phyloP scores from a whole-genome alignment of 495 filamentous ascomycete species.

The Lasiosphaeria miniovina region DNA sequence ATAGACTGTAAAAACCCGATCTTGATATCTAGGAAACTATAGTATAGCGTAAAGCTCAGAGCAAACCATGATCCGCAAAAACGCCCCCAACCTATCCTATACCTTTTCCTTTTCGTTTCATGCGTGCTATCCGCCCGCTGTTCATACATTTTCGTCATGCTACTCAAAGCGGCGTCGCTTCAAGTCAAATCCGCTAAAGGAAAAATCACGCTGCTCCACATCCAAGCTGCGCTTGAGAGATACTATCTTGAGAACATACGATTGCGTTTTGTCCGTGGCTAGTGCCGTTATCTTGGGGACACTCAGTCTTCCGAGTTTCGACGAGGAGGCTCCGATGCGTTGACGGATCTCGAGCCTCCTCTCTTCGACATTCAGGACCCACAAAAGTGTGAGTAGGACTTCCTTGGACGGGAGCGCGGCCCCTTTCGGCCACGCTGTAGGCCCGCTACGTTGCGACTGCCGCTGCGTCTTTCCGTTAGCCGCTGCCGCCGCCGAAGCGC shows the following conservation, averaged over 20 bases:
- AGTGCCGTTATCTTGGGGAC: slow-evolving; percentile 23
- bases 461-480: slow-evolving; percentile 32
- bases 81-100: neutral
- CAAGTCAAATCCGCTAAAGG: slow-evolving; percentile 5
- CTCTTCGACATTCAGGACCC: slow-evolving; percentile 50
- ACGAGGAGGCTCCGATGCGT: slow-evolving; percentile 17
- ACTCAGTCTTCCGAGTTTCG: slow-evolving; percentile 25
- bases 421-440: slow-evolving; percentile 39
- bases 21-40: too few relatives aligned
- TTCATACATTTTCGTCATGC: slow-evolving; percentile 9
- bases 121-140: neutral
- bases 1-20: too few relatives aligned
- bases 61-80: neutral
- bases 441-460: slow-evolving; percentile 33
- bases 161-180: slow-evolving; percentile 20
- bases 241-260: slow-evolving; percentile 25
- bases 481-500: slow-evolving; percentile 34
- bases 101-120: neutral
- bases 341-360: slow-evolving; percentile 31
- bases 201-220: neutral
- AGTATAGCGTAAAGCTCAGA: too few relatives aligned
- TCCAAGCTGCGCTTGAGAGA: slow-evolving; percentile 12
- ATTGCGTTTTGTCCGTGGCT: slow-evolving; percentile 10
- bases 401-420: slow-evolving; percentile 49
- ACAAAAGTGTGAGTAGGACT: slow-evolving; percentile 50